phyloP scores from a whole-genome alignment of 192 early-diverging fungal species.

The Coemansia sp. region DNA sequence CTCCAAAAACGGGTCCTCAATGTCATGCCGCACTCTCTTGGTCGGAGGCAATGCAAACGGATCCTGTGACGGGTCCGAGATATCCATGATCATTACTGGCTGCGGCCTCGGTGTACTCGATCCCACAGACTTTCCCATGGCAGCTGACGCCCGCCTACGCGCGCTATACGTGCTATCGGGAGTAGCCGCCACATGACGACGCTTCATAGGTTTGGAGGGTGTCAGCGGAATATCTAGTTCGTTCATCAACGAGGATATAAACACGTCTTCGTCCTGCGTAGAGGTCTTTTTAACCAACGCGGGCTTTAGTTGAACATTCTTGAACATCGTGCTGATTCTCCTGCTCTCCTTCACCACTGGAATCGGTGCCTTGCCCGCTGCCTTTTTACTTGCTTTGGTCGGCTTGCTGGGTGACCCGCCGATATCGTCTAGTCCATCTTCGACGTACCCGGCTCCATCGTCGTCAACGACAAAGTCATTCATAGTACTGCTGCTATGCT shows the following conservation, averaged over 20 bases:
- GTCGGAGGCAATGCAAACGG: constrained; percentile 35
- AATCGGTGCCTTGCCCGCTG: neutral
- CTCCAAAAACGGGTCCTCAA: constrained; percentile 23
- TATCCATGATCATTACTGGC: constrained; percentile 24
- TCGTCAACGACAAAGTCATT: constrained; percentile 58
- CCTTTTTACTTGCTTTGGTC: constrained; percentile 4
- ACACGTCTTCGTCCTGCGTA: constrained; percentile 44
- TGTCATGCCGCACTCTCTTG: constrained; percentile 23
- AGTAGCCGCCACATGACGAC: constrained; percentile 1
- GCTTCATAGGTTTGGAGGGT: constrained; percentile 28
- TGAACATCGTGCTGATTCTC: constrained; percentile 43
- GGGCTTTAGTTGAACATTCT: constrained; percentile 36
- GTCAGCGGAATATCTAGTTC: constrained; percentile 43
- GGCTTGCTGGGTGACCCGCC: constrained; percentile 17
- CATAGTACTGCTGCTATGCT: constrained; percentile 9
- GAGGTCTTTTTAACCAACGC: neutral
- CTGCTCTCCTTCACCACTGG: constrained; percentile 11
- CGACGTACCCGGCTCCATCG: constrained; percentile 43
- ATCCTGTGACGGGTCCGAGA: constrained; percentile 26
- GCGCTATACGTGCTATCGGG: constrained; percentile 28
- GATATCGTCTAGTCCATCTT: constrained; percentile 37
- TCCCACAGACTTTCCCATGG: neutral
- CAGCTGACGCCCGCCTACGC: constrained; percentile 25
- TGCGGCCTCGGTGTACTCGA: constrained; percentile 13
- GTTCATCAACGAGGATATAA: constrained; percentile 49